Conservation (phyloP, 805 yeast species). For the Vanderwaltozyma verrucispora region DNA sequence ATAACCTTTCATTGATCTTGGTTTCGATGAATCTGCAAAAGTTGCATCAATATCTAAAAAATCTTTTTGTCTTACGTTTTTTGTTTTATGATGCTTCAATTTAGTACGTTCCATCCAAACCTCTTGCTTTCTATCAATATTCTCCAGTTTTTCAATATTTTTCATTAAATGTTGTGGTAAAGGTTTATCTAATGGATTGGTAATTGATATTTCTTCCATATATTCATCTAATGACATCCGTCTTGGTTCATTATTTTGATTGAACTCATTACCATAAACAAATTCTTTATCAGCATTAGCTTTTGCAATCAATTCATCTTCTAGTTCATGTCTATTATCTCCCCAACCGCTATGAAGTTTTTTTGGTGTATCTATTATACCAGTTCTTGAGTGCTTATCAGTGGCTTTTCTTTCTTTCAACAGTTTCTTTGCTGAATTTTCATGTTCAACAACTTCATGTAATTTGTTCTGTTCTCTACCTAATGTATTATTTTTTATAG, state of each 20-base stretch:
- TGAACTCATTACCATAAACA: conserved; percentile 10
- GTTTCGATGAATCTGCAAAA: conserved; percentile 44
- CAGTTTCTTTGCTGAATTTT: conserved; percentile 35
- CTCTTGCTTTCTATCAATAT: conserved; percentile 55
- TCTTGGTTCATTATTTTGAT: too few species aligned
- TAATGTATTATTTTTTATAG: conserved; percentile 58
- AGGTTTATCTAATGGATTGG: conserved; percentile 17
- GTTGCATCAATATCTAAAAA: conserved; percentile 63
- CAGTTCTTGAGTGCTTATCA: conserved; percentile 83
- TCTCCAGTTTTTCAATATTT: conserved; percentile 36
- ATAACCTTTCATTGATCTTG: conserved; percentile 30
- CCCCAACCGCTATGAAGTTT: conserved; percentile 84
- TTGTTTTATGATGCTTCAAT: conserved; percentile 57
- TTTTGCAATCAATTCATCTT: conserved; percentile 48
- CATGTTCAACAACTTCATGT: conserved; percentile 38
- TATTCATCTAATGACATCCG: conserved; percentile 74
- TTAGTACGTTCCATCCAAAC: conserved; percentile 47
- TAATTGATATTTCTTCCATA: conserved; percentile 35
- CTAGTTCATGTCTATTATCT: conserved; percentile 58
- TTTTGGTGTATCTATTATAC: conserved; percentile 77
- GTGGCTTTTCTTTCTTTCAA: conserved; percentile 40
- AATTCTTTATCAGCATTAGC: conserved; percentile 57
- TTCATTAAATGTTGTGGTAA: conserved; percentile 14
- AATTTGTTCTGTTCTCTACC: conserved; percentile 48
- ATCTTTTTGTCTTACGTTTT: conserved; percentile 74